phyloP scores from a whole-genome alignment of 2,329 filamentous ascomycete species.

The Colletotrichum karsti region DNA sequence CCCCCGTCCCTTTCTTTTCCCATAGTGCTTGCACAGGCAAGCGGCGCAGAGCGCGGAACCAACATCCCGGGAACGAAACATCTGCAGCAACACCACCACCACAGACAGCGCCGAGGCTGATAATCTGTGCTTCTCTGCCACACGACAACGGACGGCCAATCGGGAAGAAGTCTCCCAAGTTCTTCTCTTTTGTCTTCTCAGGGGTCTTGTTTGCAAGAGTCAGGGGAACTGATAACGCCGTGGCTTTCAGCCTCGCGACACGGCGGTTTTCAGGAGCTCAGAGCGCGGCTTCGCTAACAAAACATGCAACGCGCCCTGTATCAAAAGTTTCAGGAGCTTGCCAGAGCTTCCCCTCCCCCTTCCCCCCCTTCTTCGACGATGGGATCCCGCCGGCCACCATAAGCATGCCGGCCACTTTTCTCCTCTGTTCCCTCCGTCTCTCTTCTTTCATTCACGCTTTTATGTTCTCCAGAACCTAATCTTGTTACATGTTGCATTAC shows the following conservation, averaged over 20 bases:
- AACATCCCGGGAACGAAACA: neutral
- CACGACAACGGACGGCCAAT: neutral
- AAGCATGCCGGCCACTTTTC: constrained; percentile 9
- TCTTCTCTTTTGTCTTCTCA: neutral
- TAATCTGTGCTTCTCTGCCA: neutral
- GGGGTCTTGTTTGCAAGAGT: neutral
- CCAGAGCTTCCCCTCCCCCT: constrained; percentile 13
- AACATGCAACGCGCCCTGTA: constrained; percentile 39
- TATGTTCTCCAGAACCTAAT: neutral
- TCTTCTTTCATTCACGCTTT: neutral
- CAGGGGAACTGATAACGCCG: neutral
- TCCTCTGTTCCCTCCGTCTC: neutral
- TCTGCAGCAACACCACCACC: neutral
- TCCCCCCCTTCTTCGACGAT: neutral
- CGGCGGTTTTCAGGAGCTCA: constrained; percentile 5
- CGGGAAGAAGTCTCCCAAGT: neutral
- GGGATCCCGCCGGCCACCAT: neutral
- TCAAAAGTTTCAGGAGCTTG: constrained; percentile 33
- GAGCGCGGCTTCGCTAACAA: constrained; percentile 21
- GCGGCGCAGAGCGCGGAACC: neutral
- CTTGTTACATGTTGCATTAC: constrained; percentile 6
- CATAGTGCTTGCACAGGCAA: neutral
- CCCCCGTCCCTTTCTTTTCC: neutral
- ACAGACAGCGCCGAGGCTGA: neutral
- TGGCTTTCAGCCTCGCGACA: constrained; percentile 18